Conservation (phyloP, 2,329 filamentous ascomycete genomes). For the Pezicula carpinea region DNA sequence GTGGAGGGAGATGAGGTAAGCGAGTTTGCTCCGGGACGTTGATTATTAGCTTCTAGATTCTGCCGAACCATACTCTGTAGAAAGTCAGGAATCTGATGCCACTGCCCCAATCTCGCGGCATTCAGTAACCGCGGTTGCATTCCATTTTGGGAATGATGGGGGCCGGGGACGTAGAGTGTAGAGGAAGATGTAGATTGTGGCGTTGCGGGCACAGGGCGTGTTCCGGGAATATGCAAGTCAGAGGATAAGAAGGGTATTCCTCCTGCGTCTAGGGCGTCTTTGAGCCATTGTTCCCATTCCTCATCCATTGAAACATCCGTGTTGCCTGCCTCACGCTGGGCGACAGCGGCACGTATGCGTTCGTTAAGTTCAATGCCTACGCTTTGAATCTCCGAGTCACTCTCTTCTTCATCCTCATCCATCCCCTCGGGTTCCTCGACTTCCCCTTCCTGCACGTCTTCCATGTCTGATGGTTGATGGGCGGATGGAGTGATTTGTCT, state of each 20-base stretch:
- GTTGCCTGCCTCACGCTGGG: conserved; percentile 57
- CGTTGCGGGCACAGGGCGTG: conserved; percentile 27
- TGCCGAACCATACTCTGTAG: conserved; percentile 47
- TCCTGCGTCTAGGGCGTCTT: conserved; percentile 63
- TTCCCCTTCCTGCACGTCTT: conserved; percentile 31
- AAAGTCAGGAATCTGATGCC: conserved; percentile 53
- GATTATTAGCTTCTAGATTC: conserved; percentile 5
- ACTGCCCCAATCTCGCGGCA: conserved; percentile 51
- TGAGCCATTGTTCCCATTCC: conserved; percentile 72
- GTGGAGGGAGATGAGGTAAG: too few species aligned
- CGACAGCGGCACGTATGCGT: conserved; percentile 59
- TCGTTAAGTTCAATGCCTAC: conserved; percentile 60
- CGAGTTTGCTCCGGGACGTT: neutral
- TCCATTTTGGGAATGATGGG: neutral
- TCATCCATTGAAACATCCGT: conserved; percentile 57
- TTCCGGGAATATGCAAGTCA: conserved; percentile 30
- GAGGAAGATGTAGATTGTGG: conserved; percentile 24
- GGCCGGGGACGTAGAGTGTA: conserved; percentile 19
- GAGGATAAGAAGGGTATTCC: conserved; percentile 42
- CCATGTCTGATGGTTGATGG: conserved; percentile 17
- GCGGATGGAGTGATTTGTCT: conserved; percentile 9
- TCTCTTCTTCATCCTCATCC: conserved; percentile 27
- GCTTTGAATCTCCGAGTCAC: conserved; percentile 46
- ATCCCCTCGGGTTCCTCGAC: conserved; percentile 29
- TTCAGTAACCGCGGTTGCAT: conserved; percentile 49